Conservation (phyloP, 106 monocot genomes). For the Xerophyta viscosa region DNA sequence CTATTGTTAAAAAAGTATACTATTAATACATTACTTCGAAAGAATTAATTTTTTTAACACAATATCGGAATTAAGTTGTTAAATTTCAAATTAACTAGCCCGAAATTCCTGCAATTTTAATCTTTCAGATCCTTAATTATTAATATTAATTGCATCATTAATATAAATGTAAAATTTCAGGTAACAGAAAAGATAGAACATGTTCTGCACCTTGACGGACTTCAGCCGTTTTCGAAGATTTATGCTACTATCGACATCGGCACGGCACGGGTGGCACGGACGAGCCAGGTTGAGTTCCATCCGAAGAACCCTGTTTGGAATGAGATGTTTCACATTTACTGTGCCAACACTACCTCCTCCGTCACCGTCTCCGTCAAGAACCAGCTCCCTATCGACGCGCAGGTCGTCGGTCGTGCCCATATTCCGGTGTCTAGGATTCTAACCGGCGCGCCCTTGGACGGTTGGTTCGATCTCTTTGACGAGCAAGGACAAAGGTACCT, state of each 20-base stretch:
- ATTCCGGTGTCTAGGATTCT: slow-evolving; percentile 26
- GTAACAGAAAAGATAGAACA: slow-evolving; percentile 32
- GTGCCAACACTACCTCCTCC: slow-evolving; percentile 27
- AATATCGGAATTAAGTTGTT: too few species aligned
- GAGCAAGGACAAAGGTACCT: slow-evolving; percentile 20
- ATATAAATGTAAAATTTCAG: too few species aligned
- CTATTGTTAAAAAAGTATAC: too few species aligned
- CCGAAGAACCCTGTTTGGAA: slow-evolving; percentile 52
- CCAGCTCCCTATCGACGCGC: slow-evolving; percentile 24
- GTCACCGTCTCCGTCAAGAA: slow-evolving; percentile 43
- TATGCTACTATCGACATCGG: slow-evolving; percentile 59
- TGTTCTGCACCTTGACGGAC: slow-evolving; percentile 11
- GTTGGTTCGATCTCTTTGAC: slow-evolving; percentile 30
- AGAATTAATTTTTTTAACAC: too few species aligned
- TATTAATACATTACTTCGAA: too few species aligned
- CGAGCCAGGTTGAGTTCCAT: slow-evolving; percentile 37
- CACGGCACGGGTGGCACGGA: slow-evolving; percentile 36
- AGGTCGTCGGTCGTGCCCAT: slow-evolving; percentile 34
- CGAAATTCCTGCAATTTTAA: too few species aligned
- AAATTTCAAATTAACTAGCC: too few species aligned
- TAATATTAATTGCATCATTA: too few species aligned
- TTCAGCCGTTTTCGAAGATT: slow-evolving; percentile 34
- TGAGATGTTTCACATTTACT: slow-evolving; percentile 45
- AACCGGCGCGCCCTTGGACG: slow-evolving; percentile 22
- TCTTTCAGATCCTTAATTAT: too few species aligned